phyloP scores from a whole-genome alignment of 2,329 filamentous ascomycete genomes.

The Fusarium sp. region DNA sequence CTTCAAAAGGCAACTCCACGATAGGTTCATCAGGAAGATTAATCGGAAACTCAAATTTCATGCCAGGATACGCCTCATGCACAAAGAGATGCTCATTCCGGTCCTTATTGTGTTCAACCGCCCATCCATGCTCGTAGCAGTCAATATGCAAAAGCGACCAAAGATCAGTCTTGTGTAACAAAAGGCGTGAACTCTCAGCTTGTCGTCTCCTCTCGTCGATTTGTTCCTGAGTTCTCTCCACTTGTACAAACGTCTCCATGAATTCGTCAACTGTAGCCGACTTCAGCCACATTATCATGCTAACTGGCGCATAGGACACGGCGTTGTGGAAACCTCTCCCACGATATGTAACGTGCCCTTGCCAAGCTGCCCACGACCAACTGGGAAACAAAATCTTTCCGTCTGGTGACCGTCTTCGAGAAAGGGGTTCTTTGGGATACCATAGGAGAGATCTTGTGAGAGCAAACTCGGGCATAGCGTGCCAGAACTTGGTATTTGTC shows the following conservation, averaged over 20 bases:
- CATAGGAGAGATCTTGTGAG: conserved; percentile 1
- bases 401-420: not conserved
- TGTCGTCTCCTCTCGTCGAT: not conserved
- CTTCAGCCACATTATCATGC: not conserved
- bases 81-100: conserved; percentile 6
- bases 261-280: not conserved
- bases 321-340: conserved; percentile 14
- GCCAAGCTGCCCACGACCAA: conserved; percentile 24
- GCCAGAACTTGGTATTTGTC: conserved; percentile 22
- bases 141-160: not conserved
- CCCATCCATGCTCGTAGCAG: conserved; percentile 5
- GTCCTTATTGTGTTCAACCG: not conserved
- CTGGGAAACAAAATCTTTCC: conserved; percentile 1
- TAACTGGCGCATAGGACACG: not conserved
- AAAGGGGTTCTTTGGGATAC: conserved; percentile 1
- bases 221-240: conserved; percentile 1
- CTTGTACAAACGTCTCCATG: not conserved
- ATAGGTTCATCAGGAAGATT: not conserved
- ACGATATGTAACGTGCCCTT: conserved; percentile 9
- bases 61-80: not conserved
- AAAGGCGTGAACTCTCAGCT: not conserved
- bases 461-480: conserved; percentile 13
- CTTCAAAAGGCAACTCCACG: not conserved
- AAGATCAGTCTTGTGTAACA: not conserved
- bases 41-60: conserved; percentile 5